Evolutionary conservation across 2,329 filamentous ascomycete species (phyloP), one percentile per base, ranked within the genome.

Genomic region (Claviceps pusilla): DNA sequence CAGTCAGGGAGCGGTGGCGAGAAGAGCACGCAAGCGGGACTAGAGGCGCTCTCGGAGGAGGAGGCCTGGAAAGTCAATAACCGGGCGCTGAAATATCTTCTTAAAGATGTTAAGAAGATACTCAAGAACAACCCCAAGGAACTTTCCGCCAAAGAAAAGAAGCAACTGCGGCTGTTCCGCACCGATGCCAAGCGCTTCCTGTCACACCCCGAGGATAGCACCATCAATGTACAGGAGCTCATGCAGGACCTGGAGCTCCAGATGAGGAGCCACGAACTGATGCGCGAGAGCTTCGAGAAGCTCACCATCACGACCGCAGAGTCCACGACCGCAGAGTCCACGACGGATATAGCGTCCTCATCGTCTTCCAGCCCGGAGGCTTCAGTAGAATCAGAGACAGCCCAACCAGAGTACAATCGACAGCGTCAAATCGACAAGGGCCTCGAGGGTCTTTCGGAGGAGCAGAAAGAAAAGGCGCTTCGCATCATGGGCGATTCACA

Each of bases 111-210:
- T 33, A 65, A 64, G 58, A 64, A 63, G 48, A 64, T 69, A 12
- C 57, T 69, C 6, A 62, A 66, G 55, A 72, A 75, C 10, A 74
- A 78, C 56, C 71, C 75, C 57, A 63, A 62, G 45, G 64, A 74
- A 31, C 71, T 89, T 39, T 77, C 78, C 37, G 86, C 80, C 53
- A 85, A 83, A 66, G 81, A 84, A 65, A 93, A 91, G 74, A 81
- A 84, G 64, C 78, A 83, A 53, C 75, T 94, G 53, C 85, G 89
- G 51, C 71, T 76, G n/a, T 87, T 94, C 71, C 74, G 84, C 57
- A 77, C 78, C 61, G 74, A 78, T 31, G 76, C 87, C 48, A 80
- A 80, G 62, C 75, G 77, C 48, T 78, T 85, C 48, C 74, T 91
- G 45, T 61, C 65, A 31, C 63, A 63, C 2, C 64, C 67, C n/a